These are phyloP conservation scores for Aphanoascus verrucosus DNA, from an alignment of 2,329 filamentous ascomycete genomes.

Conservation along the genomic window DNA sequence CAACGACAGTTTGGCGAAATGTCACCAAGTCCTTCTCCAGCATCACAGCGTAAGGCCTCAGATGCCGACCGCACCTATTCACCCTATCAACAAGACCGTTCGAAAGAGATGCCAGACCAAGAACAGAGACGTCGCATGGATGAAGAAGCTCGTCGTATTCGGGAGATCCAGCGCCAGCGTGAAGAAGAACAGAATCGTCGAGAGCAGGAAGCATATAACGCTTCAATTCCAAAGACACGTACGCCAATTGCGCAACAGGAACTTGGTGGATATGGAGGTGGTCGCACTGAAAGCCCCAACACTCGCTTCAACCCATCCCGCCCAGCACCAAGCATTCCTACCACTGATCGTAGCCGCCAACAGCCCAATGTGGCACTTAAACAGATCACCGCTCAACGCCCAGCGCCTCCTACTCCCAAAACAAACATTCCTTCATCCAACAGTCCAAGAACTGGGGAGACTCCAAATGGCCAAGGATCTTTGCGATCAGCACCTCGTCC, in stretches of 20 bases:
- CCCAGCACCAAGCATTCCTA: constrained; percentile 69
- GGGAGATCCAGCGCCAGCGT: constrained; percentile 29
- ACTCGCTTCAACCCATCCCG: constrained; percentile 72
- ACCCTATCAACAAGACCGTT: constrained; percentile 34
- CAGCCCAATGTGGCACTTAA: constrained; percentile 43
- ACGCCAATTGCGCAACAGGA: constrained; percentile 80
- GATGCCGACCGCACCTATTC: constrained; percentile 44
- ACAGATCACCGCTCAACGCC: constrained; percentile 60
- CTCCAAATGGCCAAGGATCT: constrained; percentile 24
- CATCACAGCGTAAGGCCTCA: constrained; percentile 42
- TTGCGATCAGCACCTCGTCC: constrained; percentile 28
- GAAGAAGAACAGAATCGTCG: constrained; percentile 54
- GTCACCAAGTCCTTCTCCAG: constrained; percentile 27
- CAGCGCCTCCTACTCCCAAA: constrained; percentile 62
- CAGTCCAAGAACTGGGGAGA: constrained; percentile 21
- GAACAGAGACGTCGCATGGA: constrained; percentile 39
- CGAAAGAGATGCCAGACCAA: constrained; percentile 49
- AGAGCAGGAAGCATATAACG: constrained; percentile 81
- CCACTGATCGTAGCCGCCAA: constrained; percentile 36
- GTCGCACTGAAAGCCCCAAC: constrained; percentile 42
- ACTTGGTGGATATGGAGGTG: constrained; percentile 58
- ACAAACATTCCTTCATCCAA: constrained; percentile 7
- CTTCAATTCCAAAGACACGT: constrained; percentile 72
- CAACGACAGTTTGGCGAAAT: constrained; percentile 22
- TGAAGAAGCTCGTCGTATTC: constrained; percentile 44